Conservation (phyloP, 768 basidiomycete species). For the Candolleomyces efflorescens region DNA sequence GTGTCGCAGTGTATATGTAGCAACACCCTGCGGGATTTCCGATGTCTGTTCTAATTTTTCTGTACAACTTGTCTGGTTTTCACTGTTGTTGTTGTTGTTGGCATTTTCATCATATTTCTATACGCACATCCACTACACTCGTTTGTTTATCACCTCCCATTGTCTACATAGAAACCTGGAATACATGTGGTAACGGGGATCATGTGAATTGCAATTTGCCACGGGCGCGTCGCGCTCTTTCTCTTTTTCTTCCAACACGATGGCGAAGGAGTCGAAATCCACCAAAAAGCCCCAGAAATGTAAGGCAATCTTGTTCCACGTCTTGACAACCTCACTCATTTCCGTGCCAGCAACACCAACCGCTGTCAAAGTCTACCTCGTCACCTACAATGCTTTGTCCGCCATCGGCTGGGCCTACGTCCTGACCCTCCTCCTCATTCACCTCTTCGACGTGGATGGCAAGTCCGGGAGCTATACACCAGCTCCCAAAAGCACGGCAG, state of each 20-base stretch:
- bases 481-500: constrained; percentile 28
- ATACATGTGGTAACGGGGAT: background rate
- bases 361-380: constrained; percentile 55
- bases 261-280: constrained; percentile 1
- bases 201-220: background rate
- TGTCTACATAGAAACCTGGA: no score
- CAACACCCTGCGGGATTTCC: constrained; percentile 3
- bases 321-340: background rate
- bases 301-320: background rate
- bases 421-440: constrained; percentile 50
- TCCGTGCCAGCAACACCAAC: constrained; percentile 18
- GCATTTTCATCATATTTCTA: background rate
- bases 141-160: background rate
- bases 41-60: background rate
- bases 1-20: constrained; percentile 1
- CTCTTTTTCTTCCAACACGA: background rate
- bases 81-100: background rate
- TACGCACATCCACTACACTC: background rate
- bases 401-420: constrained; percentile 72
- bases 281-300: background rate
- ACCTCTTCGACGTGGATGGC: constrained; percentile 44
- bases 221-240: background rate
- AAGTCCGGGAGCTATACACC: constrained; percentile 22
- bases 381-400: constrained; percentile 75
- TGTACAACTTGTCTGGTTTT: background rate